These are phyloP conservation scores for Boletus reticuloceps DNA, from an alignment of 768 basidiomycete species.

Conservation along the genomic window DNA sequence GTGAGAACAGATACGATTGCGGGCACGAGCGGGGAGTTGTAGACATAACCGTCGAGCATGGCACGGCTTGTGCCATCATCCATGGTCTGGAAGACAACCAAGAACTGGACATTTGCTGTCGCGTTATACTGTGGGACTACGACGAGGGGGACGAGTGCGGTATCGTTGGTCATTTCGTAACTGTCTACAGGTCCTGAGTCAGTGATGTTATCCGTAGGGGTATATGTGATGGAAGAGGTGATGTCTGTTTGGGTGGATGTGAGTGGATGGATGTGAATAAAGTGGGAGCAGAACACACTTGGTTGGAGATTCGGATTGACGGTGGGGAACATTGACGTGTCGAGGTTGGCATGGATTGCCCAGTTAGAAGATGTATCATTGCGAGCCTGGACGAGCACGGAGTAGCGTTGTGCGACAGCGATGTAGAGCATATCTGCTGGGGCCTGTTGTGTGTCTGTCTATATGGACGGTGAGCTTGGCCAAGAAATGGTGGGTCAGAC, in stretches of 20 bases:
- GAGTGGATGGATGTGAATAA: not conserved
- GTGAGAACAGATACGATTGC: conserved; percentile 72
- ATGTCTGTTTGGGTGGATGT: conserved; percentile 47
- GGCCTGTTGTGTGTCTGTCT: conserved; percentile 77
- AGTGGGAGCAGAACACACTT: conserved; percentile 45
- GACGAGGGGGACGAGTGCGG: conserved; percentile 60
- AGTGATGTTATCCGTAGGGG: conserved; percentile 46
- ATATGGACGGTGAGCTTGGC: not conserved
- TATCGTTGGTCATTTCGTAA: conserved; percentile 68
- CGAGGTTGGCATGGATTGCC: conserved; percentile 90
- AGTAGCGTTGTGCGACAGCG: conserved; percentile 90
- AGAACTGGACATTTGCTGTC: conserved; percentile 64
- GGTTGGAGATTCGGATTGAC: conserved; percentile 64
- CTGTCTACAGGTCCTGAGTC: conserved; percentile 51
- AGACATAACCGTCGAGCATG: conserved; percentile 71
- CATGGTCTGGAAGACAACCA: conserved; percentile 81
- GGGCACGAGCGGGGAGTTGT: conserved; percentile 70
- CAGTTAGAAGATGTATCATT: conserved; percentile 85
- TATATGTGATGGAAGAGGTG: conserved; percentile 83
- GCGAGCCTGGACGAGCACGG: conserved; percentile 85
- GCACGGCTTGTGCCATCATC: conserved; percentile 81
- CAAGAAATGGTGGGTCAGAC: conserved; percentile 21
- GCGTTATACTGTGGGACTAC: conserved; percentile 47
- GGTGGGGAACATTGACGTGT: conserved; percentile 79
- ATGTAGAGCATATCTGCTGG: conserved; percentile 70